Evolutionary conservation across 352 stramenopile genomes (phyloP).

Genomic region (Phytophthora pini): DNA sequence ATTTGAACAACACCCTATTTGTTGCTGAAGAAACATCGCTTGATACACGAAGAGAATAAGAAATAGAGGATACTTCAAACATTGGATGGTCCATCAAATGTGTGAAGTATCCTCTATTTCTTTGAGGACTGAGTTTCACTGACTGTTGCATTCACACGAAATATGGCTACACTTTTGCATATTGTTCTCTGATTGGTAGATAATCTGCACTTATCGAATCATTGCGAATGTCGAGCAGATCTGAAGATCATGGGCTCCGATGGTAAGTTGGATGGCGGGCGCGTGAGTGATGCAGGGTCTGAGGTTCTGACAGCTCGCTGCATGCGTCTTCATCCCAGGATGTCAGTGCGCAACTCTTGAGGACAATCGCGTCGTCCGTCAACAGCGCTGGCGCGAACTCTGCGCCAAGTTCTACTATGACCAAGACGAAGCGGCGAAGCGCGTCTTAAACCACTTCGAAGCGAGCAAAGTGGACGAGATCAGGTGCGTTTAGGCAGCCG

Average conservation of each 20-base stretch:
- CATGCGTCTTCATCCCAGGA: conserved; percentile 10
- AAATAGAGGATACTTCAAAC: too few relatives aligned
- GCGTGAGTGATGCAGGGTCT: background rate
- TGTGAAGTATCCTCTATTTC: too few relatives aligned
- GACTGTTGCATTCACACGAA: background rate
- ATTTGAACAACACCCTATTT: background rate
- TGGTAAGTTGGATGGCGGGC: conserved; percentile 20
- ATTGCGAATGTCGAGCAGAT: conserved; percentile 10
- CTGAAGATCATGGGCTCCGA: conserved; percentile 24
- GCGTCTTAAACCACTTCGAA: conserved; percentile 77
- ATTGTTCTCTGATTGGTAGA: conserved; percentile 1
- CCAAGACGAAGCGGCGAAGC: conserved; percentile 60
- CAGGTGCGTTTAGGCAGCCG: conserved; percentile 34
- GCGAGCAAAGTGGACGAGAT: conserved; percentile 68
- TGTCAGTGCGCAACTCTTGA: conserved; percentile 49
- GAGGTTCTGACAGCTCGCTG: conserved; percentile 6
- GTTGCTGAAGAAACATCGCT: background rate
- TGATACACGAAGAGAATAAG: background rate
- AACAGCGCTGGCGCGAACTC: conserved; percentile 59
- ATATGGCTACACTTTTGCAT: background rate
- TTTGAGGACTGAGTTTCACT: too few relatives aligned
- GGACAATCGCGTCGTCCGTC: conserved; percentile 31
- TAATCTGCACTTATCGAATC: conserved; percentile 9
- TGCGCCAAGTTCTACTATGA: conserved; percentile 74
- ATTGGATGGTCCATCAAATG: too few relatives aligned